A percentile compares a stretch with the other conserved stretches of the same genome.
Conservation (phyloP, 306 rosid species). For the Fragaria iinumae region DNA sequence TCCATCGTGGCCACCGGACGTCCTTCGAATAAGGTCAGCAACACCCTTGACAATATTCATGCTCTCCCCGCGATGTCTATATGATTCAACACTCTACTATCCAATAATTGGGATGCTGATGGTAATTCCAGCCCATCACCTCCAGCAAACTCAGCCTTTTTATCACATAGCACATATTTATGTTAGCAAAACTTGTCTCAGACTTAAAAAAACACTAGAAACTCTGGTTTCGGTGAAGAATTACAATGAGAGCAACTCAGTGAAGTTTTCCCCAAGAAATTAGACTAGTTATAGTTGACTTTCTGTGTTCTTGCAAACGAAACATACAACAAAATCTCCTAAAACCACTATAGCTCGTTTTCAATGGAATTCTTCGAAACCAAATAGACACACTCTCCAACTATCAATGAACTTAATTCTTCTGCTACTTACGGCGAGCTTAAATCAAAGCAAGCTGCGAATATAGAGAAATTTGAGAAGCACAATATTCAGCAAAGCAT, state of each 20-base stretch:
- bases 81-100: slow-evolving; percentile 36
- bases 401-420: background rate
- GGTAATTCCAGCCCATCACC: slow-evolving; percentile 44
- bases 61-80: slow-evolving; percentile 29
- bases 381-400: background rate
- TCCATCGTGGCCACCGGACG: slow-evolving; percentile 61
- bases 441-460: slow-evolving; percentile 15
- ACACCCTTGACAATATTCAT: slow-evolving; percentile 98
- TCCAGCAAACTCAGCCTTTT: background rate
- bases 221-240: background rate
- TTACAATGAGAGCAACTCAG: slow-evolving; percentile 1
- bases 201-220: background rate
- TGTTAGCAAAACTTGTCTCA: background rate
- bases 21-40: slow-evolving; percentile 93
- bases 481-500: background rate
- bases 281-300: slow-evolving; percentile 14
- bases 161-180: background rate
- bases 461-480: background rate
- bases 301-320: background rate
- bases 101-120: slow-evolving; percentile 22
- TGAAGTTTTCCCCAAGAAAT: background rate
- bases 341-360: slow-evolving; percentile 8
- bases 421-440: background rate
- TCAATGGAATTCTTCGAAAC: background rate
- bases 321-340: background rate